Evolutionary conservation across 2,329 filamentous ascomycete genomes (phyloP).

Genomic region (Colletotrichum limetticola): DNA sequence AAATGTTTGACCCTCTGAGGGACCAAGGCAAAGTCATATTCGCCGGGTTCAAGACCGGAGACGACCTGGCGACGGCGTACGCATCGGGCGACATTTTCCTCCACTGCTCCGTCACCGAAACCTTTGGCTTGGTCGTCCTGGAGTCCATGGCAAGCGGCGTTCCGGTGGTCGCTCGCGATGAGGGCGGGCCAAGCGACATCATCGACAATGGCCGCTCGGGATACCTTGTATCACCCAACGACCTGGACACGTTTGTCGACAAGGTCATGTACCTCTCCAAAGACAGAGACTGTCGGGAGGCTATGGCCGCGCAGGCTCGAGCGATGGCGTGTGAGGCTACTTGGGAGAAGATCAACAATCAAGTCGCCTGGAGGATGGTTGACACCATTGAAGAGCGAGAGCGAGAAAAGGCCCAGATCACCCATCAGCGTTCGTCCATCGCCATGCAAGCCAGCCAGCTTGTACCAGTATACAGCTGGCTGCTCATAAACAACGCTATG

Average conservation of each 20-base stretch:
- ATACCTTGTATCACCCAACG: constrained; percentile 68
- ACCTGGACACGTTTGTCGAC: constrained; percentile 67
- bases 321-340: constrained; percentile 70
- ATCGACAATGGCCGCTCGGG: constrained; percentile 69
- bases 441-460: constrained; percentile 41
- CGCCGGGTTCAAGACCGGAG: constrained; percentile 71
- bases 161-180: constrained; percentile 75
- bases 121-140: constrained; percentile 76
- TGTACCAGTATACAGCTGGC: constrained; percentile 56
- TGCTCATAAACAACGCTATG: constrained; percentile 52
- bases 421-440: constrained; percentile 26
- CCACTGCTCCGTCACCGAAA: constrained; percentile 78
- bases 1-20: constrained; percentile 64
- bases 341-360: constrained; percentile 79
- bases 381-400: constrained; percentile 61
- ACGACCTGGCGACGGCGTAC: constrained; percentile 72
- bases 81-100: constrained; percentile 76
- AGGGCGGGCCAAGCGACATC: constrained; percentile 76
- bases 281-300: constrained; percentile 54
- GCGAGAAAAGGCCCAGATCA: constrained; percentile 40
- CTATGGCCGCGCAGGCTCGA: constrained; percentile 61
- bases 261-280: constrained; percentile 61
- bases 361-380: constrained; percentile 72
- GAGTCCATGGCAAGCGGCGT: constrained; percentile 79
- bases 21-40: constrained; percentile 69